Evolutionary conservation across 805 yeast genomes (phyloP).

Genomic region (Priceomyces fermenticarens): DNA sequence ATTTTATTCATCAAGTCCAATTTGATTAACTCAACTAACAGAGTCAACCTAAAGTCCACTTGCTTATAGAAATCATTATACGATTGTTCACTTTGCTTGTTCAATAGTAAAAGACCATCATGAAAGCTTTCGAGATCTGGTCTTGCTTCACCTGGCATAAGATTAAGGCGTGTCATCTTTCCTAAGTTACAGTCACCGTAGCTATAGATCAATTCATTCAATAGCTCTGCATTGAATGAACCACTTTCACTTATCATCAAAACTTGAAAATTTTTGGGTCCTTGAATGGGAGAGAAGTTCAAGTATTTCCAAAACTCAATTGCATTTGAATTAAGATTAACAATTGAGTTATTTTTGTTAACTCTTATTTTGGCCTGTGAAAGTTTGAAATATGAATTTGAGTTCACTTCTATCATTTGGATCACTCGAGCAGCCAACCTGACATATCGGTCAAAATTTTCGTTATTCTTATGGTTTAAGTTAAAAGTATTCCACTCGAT

Average conservation of each 20-base stretch:
- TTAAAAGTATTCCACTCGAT: constrained; percentile 35
- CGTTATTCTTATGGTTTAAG: constrained; percentile 11
- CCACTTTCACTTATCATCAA: constrained; percentile 41
- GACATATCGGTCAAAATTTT: constrained; percentile 19
- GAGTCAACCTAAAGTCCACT: constrained; percentile 24
- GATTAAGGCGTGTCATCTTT: constrained; percentile 26
- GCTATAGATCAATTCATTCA: constrained; percentile 38
- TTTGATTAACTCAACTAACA: constrained; percentile 35
- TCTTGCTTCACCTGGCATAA: constrained; percentile 25
- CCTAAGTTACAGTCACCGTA: constrained; percentile 54
- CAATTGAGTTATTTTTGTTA: constrained; percentile 35
- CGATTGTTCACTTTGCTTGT: constrained; percentile 16
- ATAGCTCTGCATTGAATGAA: constrained; percentile 33
- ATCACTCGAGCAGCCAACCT: constrained; percentile 7
- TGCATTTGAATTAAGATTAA: constrained; percentile 45
- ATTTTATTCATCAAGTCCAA: constrained; percentile 39
- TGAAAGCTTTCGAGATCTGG: constrained; percentile 27
- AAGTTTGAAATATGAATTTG: constrained; percentile 17
- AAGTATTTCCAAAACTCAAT: constrained; percentile 55
- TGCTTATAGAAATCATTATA: constrained; percentile 28
- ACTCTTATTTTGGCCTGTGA: constrained; percentile 26
- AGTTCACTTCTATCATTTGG: constrained; percentile 10
- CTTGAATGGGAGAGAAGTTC: constrained; percentile 52
- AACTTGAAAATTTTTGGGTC: constrained; percentile 50
- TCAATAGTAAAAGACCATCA: constrained; percentile 25